Percentiles rank a stretch among this genome's conserved stretches.
Conservation (phyloP, 2,329 filamentous ascomycete genomes). For the Blastomyces parvus region DNA sequence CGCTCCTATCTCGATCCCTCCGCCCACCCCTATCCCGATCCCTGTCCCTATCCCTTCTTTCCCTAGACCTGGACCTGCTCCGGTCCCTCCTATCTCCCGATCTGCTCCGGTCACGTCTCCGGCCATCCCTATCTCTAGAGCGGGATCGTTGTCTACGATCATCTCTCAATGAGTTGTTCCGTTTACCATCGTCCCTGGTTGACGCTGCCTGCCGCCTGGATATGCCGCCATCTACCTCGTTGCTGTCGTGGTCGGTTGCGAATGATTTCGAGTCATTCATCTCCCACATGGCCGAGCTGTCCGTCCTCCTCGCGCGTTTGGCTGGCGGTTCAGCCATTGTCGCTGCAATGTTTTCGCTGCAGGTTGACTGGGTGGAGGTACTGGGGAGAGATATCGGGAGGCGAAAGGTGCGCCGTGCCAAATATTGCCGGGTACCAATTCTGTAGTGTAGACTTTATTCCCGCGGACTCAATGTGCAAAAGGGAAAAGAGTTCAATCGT, state of each 20-base stretch:
- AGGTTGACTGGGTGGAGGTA: not conserved
- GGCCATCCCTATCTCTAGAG: constrained; percentile 31
- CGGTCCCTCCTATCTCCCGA: constrained; percentile 32
- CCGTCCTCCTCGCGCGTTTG: constrained; percentile 44
- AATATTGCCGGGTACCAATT: not conserved
- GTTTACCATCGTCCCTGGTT: constrained; percentile 29
- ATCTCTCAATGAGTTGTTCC: constrained; percentile 26
- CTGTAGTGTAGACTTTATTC: not conserved
- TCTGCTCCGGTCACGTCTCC: constrained; percentile 35
- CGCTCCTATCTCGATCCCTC: constrained; percentile 28
- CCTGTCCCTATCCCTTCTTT: constrained; percentile 32
- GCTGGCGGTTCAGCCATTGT: constrained; percentile 39
- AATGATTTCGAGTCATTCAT: constrained; percentile 27
- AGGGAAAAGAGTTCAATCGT: not conserved
- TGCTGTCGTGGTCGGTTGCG: constrained; percentile 21
- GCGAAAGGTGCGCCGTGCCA: not conserved
- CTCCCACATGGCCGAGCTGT: constrained; percentile 56
- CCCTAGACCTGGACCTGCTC: constrained; percentile 33
- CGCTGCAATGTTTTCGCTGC: not conserved
- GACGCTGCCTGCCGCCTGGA: constrained; percentile 27
- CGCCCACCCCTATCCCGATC: constrained; percentile 28
- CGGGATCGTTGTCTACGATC: constrained; percentile 35
- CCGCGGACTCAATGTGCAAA: not conserved
- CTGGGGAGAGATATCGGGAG: not conserved
- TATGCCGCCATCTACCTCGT: constrained; percentile 28